Conservation (phyloP, 2,329 filamentous ascomycete genomes). For the Penicillium capsulatum region DNA sequence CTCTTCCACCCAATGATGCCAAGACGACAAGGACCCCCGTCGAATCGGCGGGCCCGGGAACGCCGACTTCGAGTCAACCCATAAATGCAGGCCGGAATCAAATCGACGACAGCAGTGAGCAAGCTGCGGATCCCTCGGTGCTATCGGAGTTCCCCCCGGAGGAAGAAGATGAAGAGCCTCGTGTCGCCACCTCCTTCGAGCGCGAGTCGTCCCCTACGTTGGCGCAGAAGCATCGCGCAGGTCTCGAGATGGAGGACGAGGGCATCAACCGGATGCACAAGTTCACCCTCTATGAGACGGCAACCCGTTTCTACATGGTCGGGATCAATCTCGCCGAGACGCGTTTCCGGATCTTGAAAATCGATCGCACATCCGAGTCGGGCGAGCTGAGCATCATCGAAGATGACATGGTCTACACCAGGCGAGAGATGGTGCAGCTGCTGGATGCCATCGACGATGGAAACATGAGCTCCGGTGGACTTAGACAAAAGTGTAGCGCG, state of each 20-base stretch:
- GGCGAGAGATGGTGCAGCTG: slow-evolving; percentile 88
- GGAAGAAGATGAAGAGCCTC: slow-evolving; percentile 44
- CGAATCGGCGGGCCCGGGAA: slow-evolving; percentile 11
- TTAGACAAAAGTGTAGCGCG: slow-evolving; percentile 82
- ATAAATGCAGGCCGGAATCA: slow-evolving; percentile 5
- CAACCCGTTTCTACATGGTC: slow-evolving; percentile 87
- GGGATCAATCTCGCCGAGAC: slow-evolving; percentile 86
- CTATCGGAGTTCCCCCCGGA: slow-evolving; percentile 30
- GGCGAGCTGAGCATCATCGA: slow-evolving; percentile 80
- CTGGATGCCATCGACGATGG: slow-evolving; percentile 92
- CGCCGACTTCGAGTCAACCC: slow-evolving; percentile 14
- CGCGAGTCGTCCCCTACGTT: slow-evolving; percentile 39
- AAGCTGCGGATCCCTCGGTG: slow-evolving; percentile 14
- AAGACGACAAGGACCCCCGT: slow-evolving; percentile 9
- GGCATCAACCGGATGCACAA: slow-evolving; percentile 73
- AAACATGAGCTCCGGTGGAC: slow-evolving; percentile 82
- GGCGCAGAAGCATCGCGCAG: slow-evolving; percentile 37
- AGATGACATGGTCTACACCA: slow-evolving; percentile 90
- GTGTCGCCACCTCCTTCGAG: slow-evolving; percentile 44
- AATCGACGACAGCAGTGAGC: slow-evolving; percentile 18
- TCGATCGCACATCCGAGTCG: slow-evolving; percentile 79
- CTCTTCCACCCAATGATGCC: slow-evolving; percentile 9
- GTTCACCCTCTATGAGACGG: slow-evolving; percentile 96
- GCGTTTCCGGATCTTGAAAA: slow-evolving; percentile 86
- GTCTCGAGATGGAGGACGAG: slow-evolving; percentile 40